These are phyloP conservation scores for Penicillium samsonianum DNA, from an alignment of 495 filamentous ascomycete genomes.

Conservation along the genomic window DNA sequence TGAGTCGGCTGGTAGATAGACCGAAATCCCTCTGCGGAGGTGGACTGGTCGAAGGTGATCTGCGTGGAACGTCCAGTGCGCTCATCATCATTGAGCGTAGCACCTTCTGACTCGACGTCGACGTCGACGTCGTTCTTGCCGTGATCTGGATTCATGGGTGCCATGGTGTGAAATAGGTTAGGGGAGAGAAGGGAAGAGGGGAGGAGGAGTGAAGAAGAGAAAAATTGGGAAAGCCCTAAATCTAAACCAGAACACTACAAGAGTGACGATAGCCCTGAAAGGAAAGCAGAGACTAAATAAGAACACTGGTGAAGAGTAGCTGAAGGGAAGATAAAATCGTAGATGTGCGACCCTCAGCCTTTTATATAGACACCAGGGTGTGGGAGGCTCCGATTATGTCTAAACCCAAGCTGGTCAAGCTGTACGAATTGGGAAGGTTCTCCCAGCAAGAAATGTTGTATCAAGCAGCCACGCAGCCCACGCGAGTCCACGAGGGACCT, in stretches of 20 bases:
- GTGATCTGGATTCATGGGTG: slow-evolving; percentile 7
- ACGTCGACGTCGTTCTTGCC: slow-evolving; percentile 21
- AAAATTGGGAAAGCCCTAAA: neutral
- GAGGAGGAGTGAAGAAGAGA: slow-evolving; percentile 1
- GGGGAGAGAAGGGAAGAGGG: neutral
- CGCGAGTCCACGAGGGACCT: slow-evolving; percentile 6
- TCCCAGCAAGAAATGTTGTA: neutral
- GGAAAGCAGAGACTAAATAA: too few species aligned
- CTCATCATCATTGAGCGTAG: slow-evolving; percentile 19
- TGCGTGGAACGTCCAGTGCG: slow-evolving; percentile 15
- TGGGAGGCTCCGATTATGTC: neutral
- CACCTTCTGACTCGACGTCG: slow-evolving; percentile 23
- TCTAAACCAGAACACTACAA: neutral
- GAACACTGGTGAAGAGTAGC: neutral
- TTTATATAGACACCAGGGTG: slow-evolving; percentile 17
- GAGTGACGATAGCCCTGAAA: neutral
- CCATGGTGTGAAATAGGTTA: slow-evolving; percentile 19
- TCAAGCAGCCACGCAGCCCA: neutral
- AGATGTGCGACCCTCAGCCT: neutral
- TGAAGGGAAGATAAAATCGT: neutral
- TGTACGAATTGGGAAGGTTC: slow-evolving; percentile 19
- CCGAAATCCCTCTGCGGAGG: slow-evolving; percentile 20
- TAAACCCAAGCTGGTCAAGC: slow-evolving; percentile 5
- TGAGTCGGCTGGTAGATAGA: slow-evolving; percentile 27
- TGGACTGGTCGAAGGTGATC: slow-evolving; percentile 30